Conservation (phyloP, 2,329 filamentous ascomycete species). For the Microsporum canis region DNA sequence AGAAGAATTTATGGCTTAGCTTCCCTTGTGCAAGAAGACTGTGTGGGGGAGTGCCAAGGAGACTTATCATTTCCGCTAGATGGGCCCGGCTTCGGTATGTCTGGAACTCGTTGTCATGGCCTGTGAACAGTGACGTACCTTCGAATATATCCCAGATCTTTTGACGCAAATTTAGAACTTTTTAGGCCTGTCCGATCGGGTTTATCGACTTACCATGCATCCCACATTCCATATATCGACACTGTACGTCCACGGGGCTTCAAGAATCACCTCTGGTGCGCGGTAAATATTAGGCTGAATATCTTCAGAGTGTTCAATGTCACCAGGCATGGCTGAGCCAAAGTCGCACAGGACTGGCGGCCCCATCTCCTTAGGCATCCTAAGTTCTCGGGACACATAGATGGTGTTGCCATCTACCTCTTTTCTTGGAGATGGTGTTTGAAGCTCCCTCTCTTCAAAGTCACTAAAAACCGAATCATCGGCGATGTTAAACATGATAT, state of each 20-base stretch:
- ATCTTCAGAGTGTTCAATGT: conserved; percentile 4
- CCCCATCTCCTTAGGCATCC: conserved; percentile 16
- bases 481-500: conserved; percentile 20
- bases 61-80: conserved; percentile 39
- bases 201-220: conserved; percentile 20
- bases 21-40: conserved; percentile 26
- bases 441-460: conserved; percentile 18
- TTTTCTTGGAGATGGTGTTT: conserved; percentile 18
- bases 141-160: conserved; percentile 43
- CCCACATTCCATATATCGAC: conserved; percentile 45
- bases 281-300: conserved; percentile 26
- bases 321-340: conserved; percentile 12
- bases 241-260: conserved; percentile 36
- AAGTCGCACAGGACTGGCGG: conserved; percentile 22
- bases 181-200: neutral
- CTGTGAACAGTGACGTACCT: conserved; percentile 35
- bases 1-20: conserved; percentile 31
- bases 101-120: conserved; percentile 29
- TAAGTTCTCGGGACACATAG: conserved; percentile 19
- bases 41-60: conserved; percentile 36
- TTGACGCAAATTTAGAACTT: conserved; percentile 7
- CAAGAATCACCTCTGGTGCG: conserved; percentile 38
- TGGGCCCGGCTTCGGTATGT: conserved; percentile 37
- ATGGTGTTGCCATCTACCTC: conserved; percentile 16
- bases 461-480: conserved; percentile 19